Evolutionary conservation across 345 rosid genomes (phyloP), one percentile per base, ranked within the genome.

Genomic region (Rhizophora apiculata): DNA sequence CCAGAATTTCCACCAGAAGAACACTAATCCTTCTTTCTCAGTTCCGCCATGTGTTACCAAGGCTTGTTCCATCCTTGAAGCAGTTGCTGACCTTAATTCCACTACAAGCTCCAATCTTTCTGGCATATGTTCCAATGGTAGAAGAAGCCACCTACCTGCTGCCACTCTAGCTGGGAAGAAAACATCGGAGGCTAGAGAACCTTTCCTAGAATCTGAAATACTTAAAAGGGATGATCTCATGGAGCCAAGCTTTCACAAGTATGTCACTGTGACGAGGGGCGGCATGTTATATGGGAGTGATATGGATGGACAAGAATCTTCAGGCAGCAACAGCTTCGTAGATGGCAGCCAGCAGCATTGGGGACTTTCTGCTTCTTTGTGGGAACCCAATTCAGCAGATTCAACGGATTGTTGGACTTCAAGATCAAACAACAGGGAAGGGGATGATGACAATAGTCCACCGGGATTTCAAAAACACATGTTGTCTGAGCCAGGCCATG

Each of bases 191-290:
- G 71, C 59, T 51, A 84, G 81, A 76, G 89, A 85, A 69, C 88
- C 88, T 27, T 82, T 87, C 72, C 84, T 84, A 34, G 90, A 88
- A 82, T 86, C 94, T 8, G 94, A 85, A 72, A 74, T 88, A 13
- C 46, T 66, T 10, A 85, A 55, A 1, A 75, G n/a, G 8, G 82
- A 89, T 72, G 93, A 94, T 69, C 56, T 91, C 37, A 82, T 80
- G 85, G 92, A 89, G 75, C 99, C 97, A 18, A 94, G 96, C 62
- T 82, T 91, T 59, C 93, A 89, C 77, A 91, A 86, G 75, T 94
- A 94, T 65, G 96, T 94, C 61, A 94, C 96, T 2, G 80, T 88
- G 64, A 86, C 82, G 77, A 83, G 96, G 66, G 97, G 89, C 0
- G 85, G 85, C 61, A 60, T 73, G 32, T 54, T 75, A 6, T 65